A percentile compares a stretch with the other conserved stretches of the same genome.
These are phyloP conservation scores for Aspergillus sp. DNA, from an alignment of 2,329 filamentous ascomycete species.

Conservation along the genomic window DNA sequence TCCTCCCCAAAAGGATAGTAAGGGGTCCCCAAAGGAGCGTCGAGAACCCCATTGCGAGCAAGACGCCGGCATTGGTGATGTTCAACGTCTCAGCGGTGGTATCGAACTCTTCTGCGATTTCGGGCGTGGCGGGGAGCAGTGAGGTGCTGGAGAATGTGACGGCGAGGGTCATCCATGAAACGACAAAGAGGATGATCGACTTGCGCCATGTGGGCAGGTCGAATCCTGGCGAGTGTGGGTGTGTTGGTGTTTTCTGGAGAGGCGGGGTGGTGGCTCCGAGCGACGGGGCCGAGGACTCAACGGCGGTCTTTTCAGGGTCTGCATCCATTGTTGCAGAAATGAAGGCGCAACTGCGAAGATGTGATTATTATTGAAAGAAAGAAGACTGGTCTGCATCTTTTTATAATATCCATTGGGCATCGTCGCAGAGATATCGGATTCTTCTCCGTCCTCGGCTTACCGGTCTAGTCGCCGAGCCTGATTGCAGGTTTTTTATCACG, in stretches of 20 bases:
- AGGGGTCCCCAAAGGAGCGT: constrained; percentile 38
- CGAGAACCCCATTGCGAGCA: constrained; percentile 41
- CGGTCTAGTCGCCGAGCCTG: constrained; percentile 13
- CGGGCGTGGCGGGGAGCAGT: constrained; percentile 39
- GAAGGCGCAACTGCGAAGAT: background rate
- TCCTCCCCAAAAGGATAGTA: constrained; percentile 29
- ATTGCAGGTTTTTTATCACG: background rate
- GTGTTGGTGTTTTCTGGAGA: constrained; percentile 12
- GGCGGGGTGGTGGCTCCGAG: background rate
- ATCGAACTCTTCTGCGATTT: constrained; percentile 40
- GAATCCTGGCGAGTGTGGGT: constrained; percentile 17
- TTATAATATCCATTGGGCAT: constrained; percentile 6
- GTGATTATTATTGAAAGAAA: background rate
- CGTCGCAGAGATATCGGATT: constrained; percentile 3
- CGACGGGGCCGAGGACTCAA: background rate
- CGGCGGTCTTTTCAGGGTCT: constrained; percentile 14
- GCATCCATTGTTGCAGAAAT: constrained; percentile 15
- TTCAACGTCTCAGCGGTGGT: constrained; percentile 37
- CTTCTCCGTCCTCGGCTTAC: constrained; percentile 16
- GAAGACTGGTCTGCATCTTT: background rate
- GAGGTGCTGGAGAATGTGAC: constrained; percentile 46
- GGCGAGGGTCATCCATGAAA: constrained; percentile 44
- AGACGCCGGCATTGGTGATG: constrained; percentile 38
- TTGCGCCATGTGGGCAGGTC: constrained; percentile 38
- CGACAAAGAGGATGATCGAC: constrained; percentile 41